phyloP scores from a whole-genome alignment of 176 grass and related monocot species.

The Paspalum vaginatum region DNA sequence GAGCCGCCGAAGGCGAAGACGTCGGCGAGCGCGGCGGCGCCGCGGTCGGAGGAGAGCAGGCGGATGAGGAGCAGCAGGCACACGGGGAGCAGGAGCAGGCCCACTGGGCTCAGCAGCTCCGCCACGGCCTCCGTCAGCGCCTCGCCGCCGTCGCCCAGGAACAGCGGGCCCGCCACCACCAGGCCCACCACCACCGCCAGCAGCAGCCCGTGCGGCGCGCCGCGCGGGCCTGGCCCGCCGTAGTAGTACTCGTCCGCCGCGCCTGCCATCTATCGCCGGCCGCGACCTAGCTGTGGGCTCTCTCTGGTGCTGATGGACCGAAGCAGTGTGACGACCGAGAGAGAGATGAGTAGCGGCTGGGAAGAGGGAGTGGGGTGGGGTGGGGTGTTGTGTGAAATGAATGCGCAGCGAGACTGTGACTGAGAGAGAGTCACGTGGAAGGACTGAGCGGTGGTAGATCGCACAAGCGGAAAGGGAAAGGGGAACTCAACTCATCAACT shows the following conservation, averaged over 20 bases:
- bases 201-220: conserved; percentile 66
- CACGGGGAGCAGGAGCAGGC: conserved; percentile 71
- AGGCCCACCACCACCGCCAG: conserved; percentile 65
- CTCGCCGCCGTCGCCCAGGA: conserved; percentile 67
- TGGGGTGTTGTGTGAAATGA: neutral
- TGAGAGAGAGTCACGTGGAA: neutral
- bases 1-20: conserved; percentile 62
- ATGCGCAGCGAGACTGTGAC: neutral
- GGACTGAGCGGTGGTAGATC: conserved; percentile 3
- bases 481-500: no score
- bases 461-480: conserved; percentile 23
- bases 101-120: conserved; percentile 64
- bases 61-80: conserved; percentile 63
- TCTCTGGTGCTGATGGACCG: neutral
- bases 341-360: neutral
- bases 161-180: conserved; percentile 60
- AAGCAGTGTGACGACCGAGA: neutral
- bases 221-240: conserved; percentile 26
- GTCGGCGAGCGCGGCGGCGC: conserved; percentile 52
- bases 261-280: conserved; percentile 40
- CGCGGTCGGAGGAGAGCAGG: conserved; percentile 76
- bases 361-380: neutral
- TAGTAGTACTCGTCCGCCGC: conserved; percentile 44
- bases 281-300: no score
- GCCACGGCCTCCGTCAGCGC: conserved; percentile 54